Evolutionary conservation across 2,329 filamentous ascomycete genomes (phyloP).

Genomic region (Fusarium odoratissimum): DNA sequence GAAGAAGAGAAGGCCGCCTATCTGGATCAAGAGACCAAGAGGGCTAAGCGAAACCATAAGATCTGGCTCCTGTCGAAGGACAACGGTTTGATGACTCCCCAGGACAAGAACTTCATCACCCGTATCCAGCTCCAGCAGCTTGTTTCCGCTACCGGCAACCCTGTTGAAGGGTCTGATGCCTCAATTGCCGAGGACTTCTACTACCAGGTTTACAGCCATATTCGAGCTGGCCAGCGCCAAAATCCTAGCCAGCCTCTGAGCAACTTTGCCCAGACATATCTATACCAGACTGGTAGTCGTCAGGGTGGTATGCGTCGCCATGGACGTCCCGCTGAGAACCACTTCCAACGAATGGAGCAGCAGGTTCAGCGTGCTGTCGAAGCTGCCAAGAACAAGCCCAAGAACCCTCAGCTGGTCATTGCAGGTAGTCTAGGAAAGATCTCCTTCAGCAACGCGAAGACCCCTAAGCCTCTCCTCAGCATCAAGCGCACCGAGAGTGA

Average conservation of each 20-base stretch:
- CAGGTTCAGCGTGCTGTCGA: constrained; percentile 98
- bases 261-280: constrained; percentile 97
- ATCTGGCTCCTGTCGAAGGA: constrained; percentile 93
- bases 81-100: constrained; percentile 97
- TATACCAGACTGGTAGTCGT: constrained; percentile 92
- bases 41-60: constrained; percentile 98
- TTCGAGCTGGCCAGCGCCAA: constrained; percentile 87
- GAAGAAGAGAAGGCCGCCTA: constrained; percentile 88
- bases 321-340: constrained; percentile 88
- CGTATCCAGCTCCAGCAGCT: constrained; percentile 97
- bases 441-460: constrained; percentile 98
- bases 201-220: constrained; percentile 96
- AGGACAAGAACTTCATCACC: constrained; percentile 99
- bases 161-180: constrained; percentile 83
- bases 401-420: constrained; percentile 96
- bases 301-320: constrained; percentile 80
- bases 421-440: constrained; percentile 98
- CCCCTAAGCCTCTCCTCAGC: constrained; percentile 92
- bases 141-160: constrained; percentile 89
- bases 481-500: constrained; percentile 88
- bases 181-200: constrained; percentile 95
- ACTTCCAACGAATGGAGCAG: constrained; percentile 99
- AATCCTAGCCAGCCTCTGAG: constrained; percentile 93
- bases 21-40: constrained; percentile 89
- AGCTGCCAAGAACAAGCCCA: constrained; percentile 95